A percentile compares a stretch with the other conserved stretches of the same genome.
phyloP scores from a whole-genome alignment of 2,329 filamentous ascomycete genomes.

The Talaromyces albobiverticillius region DNA sequence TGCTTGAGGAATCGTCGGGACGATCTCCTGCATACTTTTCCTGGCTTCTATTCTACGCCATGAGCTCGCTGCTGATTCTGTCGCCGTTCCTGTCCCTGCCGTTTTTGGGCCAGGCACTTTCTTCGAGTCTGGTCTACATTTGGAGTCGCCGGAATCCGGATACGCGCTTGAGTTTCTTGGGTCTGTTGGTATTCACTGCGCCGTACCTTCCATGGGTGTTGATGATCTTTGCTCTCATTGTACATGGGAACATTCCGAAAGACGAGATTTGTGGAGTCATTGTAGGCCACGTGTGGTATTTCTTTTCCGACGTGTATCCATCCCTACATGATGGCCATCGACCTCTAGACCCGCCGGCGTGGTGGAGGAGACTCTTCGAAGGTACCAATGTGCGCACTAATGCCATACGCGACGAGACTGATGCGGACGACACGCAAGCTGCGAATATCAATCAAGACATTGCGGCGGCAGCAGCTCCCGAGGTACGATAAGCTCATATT shows the following conservation, averaged over 20 bases:
- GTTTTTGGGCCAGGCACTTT: slow-evolving; percentile 90
- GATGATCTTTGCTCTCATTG: slow-evolving; percentile 85
- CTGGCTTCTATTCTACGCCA: slow-evolving; percentile 87
- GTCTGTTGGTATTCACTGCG: slow-evolving; percentile 84
- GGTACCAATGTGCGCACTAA: slow-evolving; percentile 22
- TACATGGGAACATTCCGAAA: slow-evolving; percentile 86
- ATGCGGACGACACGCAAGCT: slow-evolving; percentile 22
- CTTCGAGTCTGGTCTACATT: slow-evolving; percentile 93
- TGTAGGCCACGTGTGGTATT: slow-evolving; percentile 96
- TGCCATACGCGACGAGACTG: slow-evolving; percentile 5
- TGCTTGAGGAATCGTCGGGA: slow-evolving; percentile 92
- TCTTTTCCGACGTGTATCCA: slow-evolving; percentile 95
- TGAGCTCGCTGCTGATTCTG: slow-evolving; percentile 71
- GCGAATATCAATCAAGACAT: slow-evolving; percentile 31
- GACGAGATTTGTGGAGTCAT: slow-evolving; percentile 95
- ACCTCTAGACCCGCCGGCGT: slow-evolving; percentile 82
- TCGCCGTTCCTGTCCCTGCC: slow-evolving; percentile 87
- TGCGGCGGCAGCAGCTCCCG: slow-evolving; percentile 29
- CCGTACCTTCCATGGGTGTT: slow-evolving; percentile 96
- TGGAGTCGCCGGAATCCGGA: slow-evolving; percentile 96
- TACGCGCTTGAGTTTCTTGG: slow-evolving; percentile 82
- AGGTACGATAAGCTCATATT: slow-evolving; percentile 32
- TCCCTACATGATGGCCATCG: slow-evolving; percentile 79
- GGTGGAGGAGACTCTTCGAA: slow-evolving; percentile 86
- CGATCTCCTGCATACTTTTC: slow-evolving; percentile 90